These are phyloP conservation scores for Alternaria brassicicola DNA, from an alignment of 2,329 filamentous ascomycete species.

Conservation along the genomic window DNA sequence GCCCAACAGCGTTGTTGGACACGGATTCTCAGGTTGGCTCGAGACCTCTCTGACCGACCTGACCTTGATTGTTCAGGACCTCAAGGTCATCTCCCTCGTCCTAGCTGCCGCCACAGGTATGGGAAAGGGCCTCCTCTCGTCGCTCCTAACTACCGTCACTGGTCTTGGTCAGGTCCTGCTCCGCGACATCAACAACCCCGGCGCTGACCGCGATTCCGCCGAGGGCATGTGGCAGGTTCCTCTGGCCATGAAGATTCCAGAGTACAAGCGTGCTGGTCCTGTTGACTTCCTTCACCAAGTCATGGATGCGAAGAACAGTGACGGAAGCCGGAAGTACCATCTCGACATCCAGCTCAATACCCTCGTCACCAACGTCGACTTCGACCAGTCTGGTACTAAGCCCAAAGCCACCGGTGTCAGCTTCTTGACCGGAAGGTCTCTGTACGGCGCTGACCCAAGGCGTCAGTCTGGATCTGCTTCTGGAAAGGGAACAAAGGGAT, in stretches of 20 bases:
- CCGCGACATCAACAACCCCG: conserved; percentile 59
- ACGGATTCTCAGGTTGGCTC: conserved; percentile 64
- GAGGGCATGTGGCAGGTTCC: conserved; percentile 64
- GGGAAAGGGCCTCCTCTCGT: conserved; percentile 47
- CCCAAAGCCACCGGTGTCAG: conserved; percentile 55
- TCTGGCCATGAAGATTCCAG: conserved; percentile 53
- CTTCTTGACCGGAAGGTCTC: conserved; percentile 47
- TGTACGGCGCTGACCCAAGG: conserved; percentile 50
- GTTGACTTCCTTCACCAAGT: conserved; percentile 61
- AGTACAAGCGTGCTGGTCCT: conserved; percentile 57
- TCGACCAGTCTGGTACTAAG: conserved; percentile 63
- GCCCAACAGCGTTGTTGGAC: conserved; percentile 52
- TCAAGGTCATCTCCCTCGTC: conserved; percentile 59
- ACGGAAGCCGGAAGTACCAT: conserved; percentile 60
- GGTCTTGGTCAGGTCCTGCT: conserved; percentile 55
- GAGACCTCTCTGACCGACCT: conserved; percentile 58
- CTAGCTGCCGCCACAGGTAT: conserved; percentile 58
- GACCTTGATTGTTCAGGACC: conserved; percentile 57
- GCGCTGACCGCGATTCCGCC: conserved; percentile 52
- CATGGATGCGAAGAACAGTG: conserved; percentile 54
- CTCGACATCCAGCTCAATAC: conserved; percentile 65
- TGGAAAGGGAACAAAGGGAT: conserved; percentile 30
- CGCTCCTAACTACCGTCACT: conserved; percentile 48
- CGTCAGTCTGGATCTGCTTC: conserved; percentile 18
- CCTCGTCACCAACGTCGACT: conserved; percentile 68